Base-by-base conservation (phyloP, 2,329 filamentous ascomycete genomes). In the Scleromitrula shiraiana region DNA sequence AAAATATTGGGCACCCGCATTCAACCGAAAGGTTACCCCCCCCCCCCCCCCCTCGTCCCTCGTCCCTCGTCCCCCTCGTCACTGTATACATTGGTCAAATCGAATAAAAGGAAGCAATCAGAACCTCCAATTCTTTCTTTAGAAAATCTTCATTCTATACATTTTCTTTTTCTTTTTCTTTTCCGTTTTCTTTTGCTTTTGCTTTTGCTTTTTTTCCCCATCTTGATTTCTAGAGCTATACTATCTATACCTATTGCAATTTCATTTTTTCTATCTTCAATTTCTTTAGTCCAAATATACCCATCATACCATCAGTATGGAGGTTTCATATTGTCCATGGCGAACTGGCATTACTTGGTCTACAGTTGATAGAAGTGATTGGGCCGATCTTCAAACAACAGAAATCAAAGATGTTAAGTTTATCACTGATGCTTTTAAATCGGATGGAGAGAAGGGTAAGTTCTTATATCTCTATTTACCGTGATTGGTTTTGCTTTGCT, bases 281-380 rank as follows among this genome's bases (percentile, higher is more conserved):
- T 33, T n/a, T 33, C 29, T 12, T 30, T 30, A 30, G 12, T 10
- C 4, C 29, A 30, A 30, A 27, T 27, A 7, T 27, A 6, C 12
- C 6, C 6, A 12, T 36, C 17, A 35, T 40, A 48, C 38, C 45
- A 19, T 42, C 29, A 59, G 53, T 58, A 63, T 60, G 60, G 59
- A 60, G 33, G 50, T 62, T 56, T 59, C 61, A 48, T 59, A 53
- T 49, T 61, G 60, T 59, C 60, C 60, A 42, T 55, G 59, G 41
- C 52, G 59, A 54, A 51, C 51, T 35, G 54, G 52, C 38, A 53
- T 59, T 50, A 52, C 27, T 33, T 58, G 56, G 53, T 58, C 56
- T 20, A 22, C 38, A 22, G 45, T 33, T 38, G 41, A 33, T 48
- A 40, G 17, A 42, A 48, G 44, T 41, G 52, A 61, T 52, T 58